Percentiles rank a stretch among this genome's conserved stretches.
These are phyloP conservation scores for Sphaerosporella brunnea DNA, from an alignment of 495 filamentous ascomycete genomes.

Conservation along the genomic window DNA sequence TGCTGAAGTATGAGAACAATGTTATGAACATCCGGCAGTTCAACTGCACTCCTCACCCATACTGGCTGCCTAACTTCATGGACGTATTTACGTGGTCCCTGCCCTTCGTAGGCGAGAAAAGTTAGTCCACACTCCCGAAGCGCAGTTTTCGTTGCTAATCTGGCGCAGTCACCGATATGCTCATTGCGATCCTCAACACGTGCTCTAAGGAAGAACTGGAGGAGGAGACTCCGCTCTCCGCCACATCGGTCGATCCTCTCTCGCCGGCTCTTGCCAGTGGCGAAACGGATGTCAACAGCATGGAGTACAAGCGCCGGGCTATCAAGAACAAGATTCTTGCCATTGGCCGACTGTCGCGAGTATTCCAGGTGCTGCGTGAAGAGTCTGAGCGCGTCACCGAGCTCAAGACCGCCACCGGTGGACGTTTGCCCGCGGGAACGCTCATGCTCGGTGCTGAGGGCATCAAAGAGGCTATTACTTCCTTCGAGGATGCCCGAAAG, in stretches of 20 bases:
- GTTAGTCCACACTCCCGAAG: constrained; percentile 10
- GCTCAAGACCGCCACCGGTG: constrained; percentile 89
- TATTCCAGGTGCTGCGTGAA: constrained; percentile 95
- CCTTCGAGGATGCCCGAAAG: constrained; percentile 93
- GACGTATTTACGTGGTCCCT: constrained; percentile 99
- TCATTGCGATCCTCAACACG: constrained; percentile 93
- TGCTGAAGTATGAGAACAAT: constrained; percentile 98
- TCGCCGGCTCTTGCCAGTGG: constrained; percentile 42
- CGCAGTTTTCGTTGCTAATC: neutral
- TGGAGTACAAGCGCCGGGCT: constrained; percentile 73
- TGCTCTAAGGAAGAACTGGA: constrained; percentile 96
- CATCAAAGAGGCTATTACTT: constrained; percentile 96
- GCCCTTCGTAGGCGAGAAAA: constrained; percentile 94
- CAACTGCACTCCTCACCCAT: constrained; percentile 97
- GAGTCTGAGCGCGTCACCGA: constrained; percentile 94
- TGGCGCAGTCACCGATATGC: constrained; percentile 67
- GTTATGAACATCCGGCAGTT: constrained; percentile 99
- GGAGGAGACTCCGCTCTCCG: constrained; percentile 47
- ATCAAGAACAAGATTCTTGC: constrained; percentile 99
- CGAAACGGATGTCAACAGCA: constrained; percentile 56
- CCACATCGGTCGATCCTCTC: constrained; percentile 42
- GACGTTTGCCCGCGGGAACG: constrained; percentile 82
- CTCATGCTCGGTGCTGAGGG: constrained; percentile 96
- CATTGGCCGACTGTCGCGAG: constrained; percentile 87
- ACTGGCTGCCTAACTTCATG: constrained; percentile 99